These are phyloP conservation scores for Ciborinia camelliae DNA, from an alignment of 2,329 filamentous ascomycete species.

Conservation along the genomic window DNA sequence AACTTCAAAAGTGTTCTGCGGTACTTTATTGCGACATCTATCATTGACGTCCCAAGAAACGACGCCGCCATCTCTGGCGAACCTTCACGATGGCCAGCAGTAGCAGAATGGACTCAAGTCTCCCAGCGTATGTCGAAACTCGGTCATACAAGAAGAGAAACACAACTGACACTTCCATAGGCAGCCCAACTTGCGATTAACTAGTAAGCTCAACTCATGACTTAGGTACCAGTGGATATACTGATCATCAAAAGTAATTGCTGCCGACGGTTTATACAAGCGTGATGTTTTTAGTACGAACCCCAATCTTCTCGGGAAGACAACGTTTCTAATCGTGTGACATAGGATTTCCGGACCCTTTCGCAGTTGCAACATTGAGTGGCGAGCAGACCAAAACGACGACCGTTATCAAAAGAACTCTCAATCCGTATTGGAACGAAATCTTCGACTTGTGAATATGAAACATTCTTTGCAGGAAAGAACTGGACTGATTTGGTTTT, in stretches of 20 bases:
- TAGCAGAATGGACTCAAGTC: slow-evolving; percentile 56
- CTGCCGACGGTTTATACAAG: slow-evolving; percentile 97
- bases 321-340: slow-evolving; percentile 24
- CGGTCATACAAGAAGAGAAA: slow-evolving; percentile 22
- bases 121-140: slow-evolving; percentile 56
- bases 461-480: not conserved
- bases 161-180: slow-evolving; percentile 43
- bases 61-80: slow-evolving; percentile 35
- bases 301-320: slow-evolving; percentile 12
- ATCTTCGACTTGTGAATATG: slow-evolving; percentile 82
- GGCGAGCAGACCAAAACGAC: slow-evolving; percentile 99
- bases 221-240: not conserved
- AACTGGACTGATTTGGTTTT: slow-evolving; percentile 30
- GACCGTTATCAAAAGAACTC: slow-evolving; percentile 89
- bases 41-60: slow-evolving; percentile 37
- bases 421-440: slow-evolving; percentile 99
- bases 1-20: slow-evolving; percentile 17
- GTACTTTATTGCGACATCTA: slow-evolving; percentile 22
- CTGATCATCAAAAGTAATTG: slow-evolving; percentile 72
- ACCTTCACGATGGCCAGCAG: slow-evolving; percentile 44
- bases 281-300: slow-evolving; percentile 96
- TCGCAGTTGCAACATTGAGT: slow-evolving; percentile 93
- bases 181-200: slow-evolving; percentile 86
- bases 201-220: slow-evolving; percentile 61
- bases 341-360: slow-evolving; percentile 92